A percentile compares a stretch with the other conserved stretches of the same genome.
These are phyloP conservation scores for Camelina neglecta DNA, from an alignment of 345 rosid species.

Conservation along the genomic window DNA sequence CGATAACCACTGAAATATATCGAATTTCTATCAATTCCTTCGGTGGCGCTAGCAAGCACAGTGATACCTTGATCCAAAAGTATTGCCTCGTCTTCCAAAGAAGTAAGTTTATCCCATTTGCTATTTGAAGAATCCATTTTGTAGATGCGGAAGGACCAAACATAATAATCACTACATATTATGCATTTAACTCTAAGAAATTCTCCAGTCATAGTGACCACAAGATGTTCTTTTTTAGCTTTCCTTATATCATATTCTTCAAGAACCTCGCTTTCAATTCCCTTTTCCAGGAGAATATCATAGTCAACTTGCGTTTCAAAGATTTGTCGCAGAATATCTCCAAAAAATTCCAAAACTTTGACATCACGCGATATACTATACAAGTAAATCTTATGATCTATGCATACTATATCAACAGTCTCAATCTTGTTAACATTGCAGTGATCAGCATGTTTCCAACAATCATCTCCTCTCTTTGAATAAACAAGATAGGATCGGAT, in stretches of 20 bases:
- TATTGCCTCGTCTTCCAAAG: constrained; percentile 3
- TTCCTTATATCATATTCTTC: too few species aligned
- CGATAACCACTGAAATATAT: neutral
- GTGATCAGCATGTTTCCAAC: constrained; percentile 8
- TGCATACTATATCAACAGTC: constrained; percentile 1
- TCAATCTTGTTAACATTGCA: too few species aligned
- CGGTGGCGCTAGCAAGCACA: neutral
- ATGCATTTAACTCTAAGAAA: neutral
- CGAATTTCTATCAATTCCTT: neutral
- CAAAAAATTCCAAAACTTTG: constrained; percentile 3
- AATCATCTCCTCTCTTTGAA: neutral
- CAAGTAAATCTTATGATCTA: constrained; percentile 8
- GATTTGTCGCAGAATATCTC: neutral
- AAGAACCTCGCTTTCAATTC: too few species aligned
- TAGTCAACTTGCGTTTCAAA: neutral
- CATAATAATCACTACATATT: neutral
- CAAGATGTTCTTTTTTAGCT: too few species aligned
- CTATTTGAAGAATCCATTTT: neutral
- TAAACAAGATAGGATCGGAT: neutral
- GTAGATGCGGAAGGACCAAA: neutral
- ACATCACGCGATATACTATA: neutral
- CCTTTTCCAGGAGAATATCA: too few species aligned
- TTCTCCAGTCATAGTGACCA: neutral
- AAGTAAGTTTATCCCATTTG: neutral
- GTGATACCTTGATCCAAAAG: constrained; percentile 18